Evolutionary conservation across 2,329 filamentous ascomycete species (phyloP).

Genomic region (Juglanconis oblonga): DNA sequence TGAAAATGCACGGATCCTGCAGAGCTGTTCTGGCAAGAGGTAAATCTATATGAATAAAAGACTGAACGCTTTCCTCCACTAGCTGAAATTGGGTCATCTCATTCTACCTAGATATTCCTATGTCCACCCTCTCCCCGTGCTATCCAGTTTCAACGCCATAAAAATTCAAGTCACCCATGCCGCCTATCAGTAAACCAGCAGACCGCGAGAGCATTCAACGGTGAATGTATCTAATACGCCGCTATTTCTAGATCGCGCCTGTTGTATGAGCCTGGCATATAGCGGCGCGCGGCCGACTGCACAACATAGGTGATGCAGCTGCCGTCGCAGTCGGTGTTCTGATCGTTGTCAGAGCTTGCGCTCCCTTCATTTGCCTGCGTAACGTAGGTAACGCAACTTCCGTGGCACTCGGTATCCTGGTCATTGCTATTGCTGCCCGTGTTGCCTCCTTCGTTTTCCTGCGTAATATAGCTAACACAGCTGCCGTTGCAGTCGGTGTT

Average conservation of each 20-base stretch:
- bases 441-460: not conserved
- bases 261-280: not conserved
- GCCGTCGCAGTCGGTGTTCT: not conserved
- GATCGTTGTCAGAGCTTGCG: not conserved
- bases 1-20: too few relatives aligned
- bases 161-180: too few relatives aligned
- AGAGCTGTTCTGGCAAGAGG: too few relatives aligned
- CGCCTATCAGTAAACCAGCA: too few relatives aligned
- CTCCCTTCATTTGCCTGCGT: not conserved
- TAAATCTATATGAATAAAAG: too few relatives aligned
- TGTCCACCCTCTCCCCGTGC: too few relatives aligned
- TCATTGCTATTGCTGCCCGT: not conserved
- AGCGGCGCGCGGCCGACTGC: not conserved
- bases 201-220: too few relatives aligned
- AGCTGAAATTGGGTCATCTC: too few relatives aligned
- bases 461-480: not conserved
- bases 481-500: not conserved
- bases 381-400: slow-evolving; percentile 4
- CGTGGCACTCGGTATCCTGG: not conserved
- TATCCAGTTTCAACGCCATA: too few relatives aligned
- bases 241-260: not conserved
- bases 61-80: too few relatives aligned
- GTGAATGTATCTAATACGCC: too few relatives aligned
- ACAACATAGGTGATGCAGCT: not conserved
- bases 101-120: too few relatives aligned